These are phyloP conservation scores for Lepidium didymum DNA, from an alignment of 345 rosid genomes.

Conservation along the genomic window DNA sequence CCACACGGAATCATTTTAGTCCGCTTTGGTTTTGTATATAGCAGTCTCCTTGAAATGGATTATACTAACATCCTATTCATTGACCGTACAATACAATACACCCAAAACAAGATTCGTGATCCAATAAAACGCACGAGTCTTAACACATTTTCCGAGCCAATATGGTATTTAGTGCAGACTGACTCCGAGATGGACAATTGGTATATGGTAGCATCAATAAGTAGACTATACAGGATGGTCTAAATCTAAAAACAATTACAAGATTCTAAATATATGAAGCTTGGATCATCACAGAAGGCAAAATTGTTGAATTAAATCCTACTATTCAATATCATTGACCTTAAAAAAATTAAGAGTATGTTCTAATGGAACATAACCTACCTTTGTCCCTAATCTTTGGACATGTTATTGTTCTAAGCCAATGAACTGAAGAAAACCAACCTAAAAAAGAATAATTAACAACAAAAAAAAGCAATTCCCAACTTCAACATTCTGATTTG, in stretches of 20 bases:
- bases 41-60: neutral
- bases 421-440: neutral
- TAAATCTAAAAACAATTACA: no score
- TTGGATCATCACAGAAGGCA: no score
- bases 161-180: neutral
- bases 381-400: neutral
- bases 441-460: neutral
- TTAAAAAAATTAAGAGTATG: neutral
- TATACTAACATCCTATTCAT: neutral
- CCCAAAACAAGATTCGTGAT: neutral
- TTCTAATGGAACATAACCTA: neutral
- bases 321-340: no score
- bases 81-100: neutral
- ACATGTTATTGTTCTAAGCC: slow-evolving; percentile 12
- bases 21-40: neutral
- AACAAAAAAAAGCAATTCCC: neutral
- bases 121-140: neutral
- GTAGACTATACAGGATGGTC: neutral
- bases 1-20: slow-evolving; percentile 6
- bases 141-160: neutral
- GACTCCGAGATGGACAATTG: neutral
- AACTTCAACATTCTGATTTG: slow-evolving; percentile 1
- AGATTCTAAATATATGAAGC: no score
- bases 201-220: neutral
- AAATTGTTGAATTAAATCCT: no score